phyloP scores from a whole-genome alignment of 345 rosid species.

The Aquilaria malaccensis region DNA sequence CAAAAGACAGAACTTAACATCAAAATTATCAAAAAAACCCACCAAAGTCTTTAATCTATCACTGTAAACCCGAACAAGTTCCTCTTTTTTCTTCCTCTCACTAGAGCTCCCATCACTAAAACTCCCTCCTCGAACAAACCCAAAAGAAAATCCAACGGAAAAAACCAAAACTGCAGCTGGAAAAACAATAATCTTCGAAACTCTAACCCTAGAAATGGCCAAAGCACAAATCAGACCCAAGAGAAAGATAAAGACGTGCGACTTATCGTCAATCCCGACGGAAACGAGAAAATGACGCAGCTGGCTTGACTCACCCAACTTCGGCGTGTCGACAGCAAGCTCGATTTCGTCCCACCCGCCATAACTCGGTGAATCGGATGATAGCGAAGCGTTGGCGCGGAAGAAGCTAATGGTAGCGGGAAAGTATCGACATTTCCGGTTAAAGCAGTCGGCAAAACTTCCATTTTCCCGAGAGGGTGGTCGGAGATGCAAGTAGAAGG shows the following conservation, averaged over 20 bases:
- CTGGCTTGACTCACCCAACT: slow-evolving; percentile 35
- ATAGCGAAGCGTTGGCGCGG: slow-evolving; percentile 13
- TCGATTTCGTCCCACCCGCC: slow-evolving; percentile 57
- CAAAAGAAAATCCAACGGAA: slow-evolving; percentile 47
- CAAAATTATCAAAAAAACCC: slow-evolving; percentile 40
- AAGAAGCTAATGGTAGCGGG: slow-evolving; percentile 7
- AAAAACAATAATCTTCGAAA: slow-evolving; percentile 41
- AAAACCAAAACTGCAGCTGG: slow-evolving; percentile 54
- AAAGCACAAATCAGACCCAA: slow-evolving; percentile 48
- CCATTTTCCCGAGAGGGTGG: slow-evolving; percentile 17
- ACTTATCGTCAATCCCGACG: slow-evolving; percentile 41
- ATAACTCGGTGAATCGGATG: slow-evolving; percentile 15
- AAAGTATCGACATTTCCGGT: slow-evolving; percentile 8
- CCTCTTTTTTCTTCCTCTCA: slow-evolving; percentile 35
- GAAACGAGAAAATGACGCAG: slow-evolving; percentile 40
- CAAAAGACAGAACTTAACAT: slow-evolving; percentile 30
- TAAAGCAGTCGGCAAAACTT: slow-evolving; percentile 7
- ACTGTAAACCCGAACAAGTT: slow-evolving; percentile 20
- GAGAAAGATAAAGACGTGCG: slow-evolving; percentile 33
- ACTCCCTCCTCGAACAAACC: slow-evolving; percentile 42
- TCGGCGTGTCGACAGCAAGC: slow-evolving; percentile 19
- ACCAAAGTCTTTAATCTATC: slow-evolving; percentile 32
- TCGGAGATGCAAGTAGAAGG: slow-evolving; percentile 22
- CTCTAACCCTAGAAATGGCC: slow-evolving; percentile 44
- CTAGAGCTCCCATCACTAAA: slow-evolving; percentile 19